Evolutionary conservation across 2,329 filamentous ascomycete genomes (phyloP).

Genomic region (Dactylellina haptotyla): DNA sequence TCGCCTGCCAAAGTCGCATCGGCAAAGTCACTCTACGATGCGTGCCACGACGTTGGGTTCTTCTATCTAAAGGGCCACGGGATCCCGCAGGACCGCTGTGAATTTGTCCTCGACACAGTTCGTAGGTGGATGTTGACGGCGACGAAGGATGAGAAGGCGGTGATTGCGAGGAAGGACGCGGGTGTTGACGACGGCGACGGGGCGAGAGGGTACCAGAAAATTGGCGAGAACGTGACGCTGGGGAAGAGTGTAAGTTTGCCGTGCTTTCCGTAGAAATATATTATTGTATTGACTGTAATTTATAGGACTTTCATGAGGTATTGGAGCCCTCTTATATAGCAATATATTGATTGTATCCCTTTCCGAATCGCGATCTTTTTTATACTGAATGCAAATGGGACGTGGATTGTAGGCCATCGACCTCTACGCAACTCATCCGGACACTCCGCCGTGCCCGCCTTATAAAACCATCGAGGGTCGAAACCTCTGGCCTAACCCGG

Average conservation of each 20-base stretch:
- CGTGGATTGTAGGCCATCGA: constrained; percentile 58
- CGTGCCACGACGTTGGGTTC: constrained; percentile 57
- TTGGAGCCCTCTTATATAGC: background rate
- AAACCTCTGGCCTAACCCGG: constrained; percentile 63
- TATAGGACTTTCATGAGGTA: constrained; percentile 60
- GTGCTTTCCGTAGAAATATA: background rate
- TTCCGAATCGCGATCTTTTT: background rate
- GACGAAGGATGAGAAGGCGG: constrained; percentile 53
- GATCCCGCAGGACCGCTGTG: constrained; percentile 23
- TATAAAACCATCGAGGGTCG: constrained; percentile 61
- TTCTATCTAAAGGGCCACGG: constrained; percentile 57
- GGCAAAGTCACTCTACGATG: constrained; percentile 61
- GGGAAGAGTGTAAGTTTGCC: constrained; percentile 56
- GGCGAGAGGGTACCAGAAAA: constrained; percentile 57
- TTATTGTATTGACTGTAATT: background rate
- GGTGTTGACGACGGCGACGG: constrained; percentile 55
- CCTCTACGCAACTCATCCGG: constrained; percentile 57
- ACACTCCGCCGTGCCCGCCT: constrained; percentile 53
- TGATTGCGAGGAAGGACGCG: constrained; percentile 53
- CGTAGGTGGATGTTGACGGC: constrained; percentile 56
- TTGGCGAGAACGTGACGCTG: constrained; percentile 58
- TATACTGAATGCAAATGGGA: background rate
- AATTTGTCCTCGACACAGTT: constrained; percentile 42
- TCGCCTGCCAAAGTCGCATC: constrained; percentile 56
- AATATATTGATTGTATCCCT: background rate